phyloP scores from a whole-genome alignment of 2,329 filamentous ascomycete species.

The Ilyonectria robusta region DNA sequence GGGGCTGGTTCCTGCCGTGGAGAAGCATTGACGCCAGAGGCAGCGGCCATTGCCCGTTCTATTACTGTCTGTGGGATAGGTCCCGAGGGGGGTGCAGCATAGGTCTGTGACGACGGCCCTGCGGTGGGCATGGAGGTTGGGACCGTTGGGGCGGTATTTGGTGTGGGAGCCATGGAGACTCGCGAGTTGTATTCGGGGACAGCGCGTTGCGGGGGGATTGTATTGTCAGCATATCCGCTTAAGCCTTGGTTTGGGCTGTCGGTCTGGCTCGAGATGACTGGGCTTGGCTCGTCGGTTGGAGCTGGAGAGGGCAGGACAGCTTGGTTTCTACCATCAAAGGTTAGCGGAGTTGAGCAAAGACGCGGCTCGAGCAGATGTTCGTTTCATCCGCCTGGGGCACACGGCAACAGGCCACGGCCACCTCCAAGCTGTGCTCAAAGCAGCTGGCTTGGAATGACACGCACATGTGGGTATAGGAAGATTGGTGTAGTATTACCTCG shows the following conservation, averaged over 20 bases:
- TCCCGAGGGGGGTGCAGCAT: not conserved
- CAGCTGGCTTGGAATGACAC: not conserved
- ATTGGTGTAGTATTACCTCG: slow-evolving; percentile 10
- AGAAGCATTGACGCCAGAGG: slow-evolving; percentile 2
- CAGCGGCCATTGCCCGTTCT: slow-evolving; percentile 14
- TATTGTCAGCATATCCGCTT: slow-evolving; percentile 30
- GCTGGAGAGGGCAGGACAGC: slow-evolving; percentile 72
- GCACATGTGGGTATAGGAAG: not conserved
- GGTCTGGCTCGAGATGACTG: slow-evolving; percentile 53
- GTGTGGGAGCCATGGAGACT: slow-evolving; percentile 10
- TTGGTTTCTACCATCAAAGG: slow-evolving; percentile 36
- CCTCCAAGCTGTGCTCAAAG: not conserved
- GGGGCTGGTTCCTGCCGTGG: slow-evolving; percentile 5
- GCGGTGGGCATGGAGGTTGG: not conserved
- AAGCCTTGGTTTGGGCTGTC: slow-evolving; percentile 51
- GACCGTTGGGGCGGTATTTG: not conserved
- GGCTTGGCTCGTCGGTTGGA: slow-evolving; percentile 73
- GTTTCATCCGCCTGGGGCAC: slow-evolving; percentile 3
- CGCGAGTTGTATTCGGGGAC: slow-evolving; percentile 28
- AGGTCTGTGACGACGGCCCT: not conserved
- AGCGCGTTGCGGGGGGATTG: slow-evolving; percentile 23
- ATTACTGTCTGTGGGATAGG: not conserved
- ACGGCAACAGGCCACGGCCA: slow-evolving; percentile 4
- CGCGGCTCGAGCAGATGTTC: slow-evolving; percentile 2
- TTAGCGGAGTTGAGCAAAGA: slow-evolving; percentile 33